Base-by-base conservation (phyloP, 2,329 filamentous ascomycete genomes). In the Cylindrodendrum hubeiense region DNA sequence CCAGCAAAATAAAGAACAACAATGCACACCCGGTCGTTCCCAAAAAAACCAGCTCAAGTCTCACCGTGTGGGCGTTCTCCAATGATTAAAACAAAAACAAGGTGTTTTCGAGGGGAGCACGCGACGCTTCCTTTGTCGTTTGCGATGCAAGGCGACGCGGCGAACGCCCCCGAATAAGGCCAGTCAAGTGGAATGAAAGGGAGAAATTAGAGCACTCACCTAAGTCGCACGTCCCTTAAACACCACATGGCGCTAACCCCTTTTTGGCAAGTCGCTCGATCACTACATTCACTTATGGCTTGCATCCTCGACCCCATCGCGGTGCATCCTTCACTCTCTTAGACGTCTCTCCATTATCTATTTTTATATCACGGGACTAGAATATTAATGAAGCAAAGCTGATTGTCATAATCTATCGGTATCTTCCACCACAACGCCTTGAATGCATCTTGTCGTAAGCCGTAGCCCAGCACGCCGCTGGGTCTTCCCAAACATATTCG, bases 371-470 rank as follows among this genome's bases (percentile, higher is more conserved):
- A 21, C 19, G 21, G 21, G 21, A 19, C 12, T 43, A n/a, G n/a
- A 12, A 43, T 12, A 21, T 43, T 10, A n/a, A 22, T 12, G 2
- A 47, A 28, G 1, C 44, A 15, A 33, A 30, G 54, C 34, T 39
- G 2, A 47, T 24, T 5, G 24, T 47, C 50, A 50, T 50, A 41
- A 39, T 65, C 34, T 61, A 61, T 28, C 34, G 58, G 52, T 57
- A 58, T 65, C 55, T 50, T 43, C 8, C 55, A 37, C 34, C 19
- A 9, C 30, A 62, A 66, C 61, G 61, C 62, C 61, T 50, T 19
- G 21, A 15, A 62, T 61, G 49, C 57, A 58, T 24, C 51, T 43
- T 26, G 34, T 68, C 66, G 63, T 68, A 52, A 65, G 26, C 47
- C 58, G 19, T 60, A 54, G 33, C 61, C 49, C 26, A 37, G 22